Percentiles rank a stretch among this genome's conserved stretches.
phyloP scores from a whole-genome alignment of 202 grass and related monocot genomes.

The Carex sylvatica region DNA sequence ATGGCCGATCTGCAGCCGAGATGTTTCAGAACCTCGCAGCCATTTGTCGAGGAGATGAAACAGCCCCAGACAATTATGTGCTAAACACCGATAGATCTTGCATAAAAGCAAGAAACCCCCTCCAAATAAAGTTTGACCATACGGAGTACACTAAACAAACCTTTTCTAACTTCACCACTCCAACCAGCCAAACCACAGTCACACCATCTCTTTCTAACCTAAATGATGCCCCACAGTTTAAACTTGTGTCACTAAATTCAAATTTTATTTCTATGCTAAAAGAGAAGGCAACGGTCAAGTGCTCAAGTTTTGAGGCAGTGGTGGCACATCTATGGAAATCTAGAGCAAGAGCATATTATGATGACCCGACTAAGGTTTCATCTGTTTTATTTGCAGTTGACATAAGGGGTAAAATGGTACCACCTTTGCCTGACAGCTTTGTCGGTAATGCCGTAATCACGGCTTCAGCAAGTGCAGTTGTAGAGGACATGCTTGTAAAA shows the following conservation, averaged over 20 bases:
- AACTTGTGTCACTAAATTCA: constrained; percentile 22
- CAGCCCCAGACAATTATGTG: background rate
- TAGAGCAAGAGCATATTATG: constrained; percentile 35
- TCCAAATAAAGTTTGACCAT: constrained; percentile 40
- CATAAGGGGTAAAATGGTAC: constrained; percentile 36
- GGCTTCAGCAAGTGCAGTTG: constrained; percentile 29
- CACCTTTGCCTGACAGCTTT: constrained; percentile 30
- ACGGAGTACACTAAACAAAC: constrained; percentile 34
- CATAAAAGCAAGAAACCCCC: constrained; percentile 37
- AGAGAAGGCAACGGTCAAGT: constrained; percentile 30
- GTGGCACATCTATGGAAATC: constrained; percentile 47
- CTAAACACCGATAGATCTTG: constrained; percentile 42
- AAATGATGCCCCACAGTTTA: constrained; percentile 19
- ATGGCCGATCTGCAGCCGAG: constrained; percentile 35
- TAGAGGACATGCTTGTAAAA: constrained; percentile 23
- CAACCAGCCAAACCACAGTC: constrained; percentile 16
- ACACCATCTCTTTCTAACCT: constrained; percentile 4
- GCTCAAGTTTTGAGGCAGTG: constrained; percentile 42
- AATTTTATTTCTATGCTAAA: constrained; percentile 38
- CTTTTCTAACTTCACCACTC: constrained; percentile 37
- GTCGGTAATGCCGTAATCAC: constrained; percentile 40
- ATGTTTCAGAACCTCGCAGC: constrained; percentile 41
- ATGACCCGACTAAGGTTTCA: constrained; percentile 28
- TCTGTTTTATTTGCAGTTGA: constrained; percentile 45
- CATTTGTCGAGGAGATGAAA: constrained; percentile 34